Evolutionary conservation across 1,284 basidiomycete genomes (phyloP).

Genomic region (Ustilago nuda): DNA sequence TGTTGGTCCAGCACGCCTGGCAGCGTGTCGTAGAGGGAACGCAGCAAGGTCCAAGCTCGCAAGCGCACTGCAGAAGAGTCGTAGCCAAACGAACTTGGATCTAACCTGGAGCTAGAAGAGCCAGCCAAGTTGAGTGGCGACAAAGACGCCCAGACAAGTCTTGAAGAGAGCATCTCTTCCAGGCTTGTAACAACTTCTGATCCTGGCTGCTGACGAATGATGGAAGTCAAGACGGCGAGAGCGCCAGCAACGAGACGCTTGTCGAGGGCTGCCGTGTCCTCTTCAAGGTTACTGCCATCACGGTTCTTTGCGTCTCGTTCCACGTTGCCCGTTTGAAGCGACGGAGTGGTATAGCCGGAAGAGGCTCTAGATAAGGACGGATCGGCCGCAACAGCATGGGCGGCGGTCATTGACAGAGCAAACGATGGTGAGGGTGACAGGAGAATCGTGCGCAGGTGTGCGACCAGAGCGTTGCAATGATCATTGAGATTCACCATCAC

Average conservation of each 20-base stretch:
- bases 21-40: conserved; percentile 19
- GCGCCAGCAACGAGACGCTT: conserved; percentile 63
- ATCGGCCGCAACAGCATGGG: conserved; percentile 39
- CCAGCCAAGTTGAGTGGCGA: conserved; percentile 29
- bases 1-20: conserved; percentile 39
- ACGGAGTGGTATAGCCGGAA: conserved; percentile 37
- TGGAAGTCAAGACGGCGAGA: conserved; percentile 51
- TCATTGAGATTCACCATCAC: conserved; percentile 28
- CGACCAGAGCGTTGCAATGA: conserved; percentile 31
- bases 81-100: conserved; percentile 42
- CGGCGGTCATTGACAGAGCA: conserved; percentile 47
- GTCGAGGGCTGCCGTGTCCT: conserved; percentile 61
- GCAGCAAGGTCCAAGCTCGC: conserved; percentile 59
- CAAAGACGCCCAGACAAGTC: conserved; percentile 54
- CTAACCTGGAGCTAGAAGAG: conserved; percentile 5
- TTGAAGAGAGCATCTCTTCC: conserved; percentile 44
- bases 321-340: conserved; percentile 16
- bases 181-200: conserved; percentile 31
- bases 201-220: conserved; percentile 25
- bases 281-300: conserved; percentile 66
- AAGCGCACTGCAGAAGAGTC: conserved; percentile 53
- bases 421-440: conserved; percentile 53
- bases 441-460: conserved; percentile 49
- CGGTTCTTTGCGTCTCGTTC: conserved; percentile 66
- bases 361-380: conserved; percentile 31